phyloP scores from a whole-genome alignment of 78 protist species.

The Carpediemonas membranifera region DNA sequence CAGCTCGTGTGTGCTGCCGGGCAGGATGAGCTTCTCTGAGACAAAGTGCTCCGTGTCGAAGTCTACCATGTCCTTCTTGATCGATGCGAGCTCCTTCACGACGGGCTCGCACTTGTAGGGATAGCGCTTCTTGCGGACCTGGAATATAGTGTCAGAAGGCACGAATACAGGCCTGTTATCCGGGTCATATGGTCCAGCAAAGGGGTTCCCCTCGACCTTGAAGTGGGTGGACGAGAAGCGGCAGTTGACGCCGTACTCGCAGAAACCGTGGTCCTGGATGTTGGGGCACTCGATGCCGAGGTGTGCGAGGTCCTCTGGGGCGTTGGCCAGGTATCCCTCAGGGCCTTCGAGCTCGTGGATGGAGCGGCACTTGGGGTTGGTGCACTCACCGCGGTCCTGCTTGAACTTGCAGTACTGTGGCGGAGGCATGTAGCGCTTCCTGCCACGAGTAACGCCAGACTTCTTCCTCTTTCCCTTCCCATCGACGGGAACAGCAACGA shows the following conservation, averaged over 20 bases:
- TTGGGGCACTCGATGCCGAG: too few species aligned
- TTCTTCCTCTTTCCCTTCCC: too few species aligned
- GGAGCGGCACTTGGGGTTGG: too few species aligned
- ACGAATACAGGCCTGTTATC: not conserved
- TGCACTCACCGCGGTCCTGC: too few species aligned
- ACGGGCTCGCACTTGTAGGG: not conserved
- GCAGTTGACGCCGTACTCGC: conserved; percentile 8
- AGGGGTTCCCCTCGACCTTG: not conserved
- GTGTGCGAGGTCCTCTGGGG: too few species aligned
- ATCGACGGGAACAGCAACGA: too few species aligned
- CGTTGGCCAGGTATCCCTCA: too few species aligned
- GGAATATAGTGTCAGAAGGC: not conserved
- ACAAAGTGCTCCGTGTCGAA: not conserved
- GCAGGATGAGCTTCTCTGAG: conserved; percentile 2
- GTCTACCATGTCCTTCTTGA: not conserved
- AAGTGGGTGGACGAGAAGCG: not conserved
- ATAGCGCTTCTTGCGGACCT: not conserved
- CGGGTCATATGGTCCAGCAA: not conserved
- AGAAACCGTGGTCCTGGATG: not conserved
- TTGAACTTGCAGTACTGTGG: too few species aligned
- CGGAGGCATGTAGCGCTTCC: too few species aligned
- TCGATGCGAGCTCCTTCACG: not conserved
- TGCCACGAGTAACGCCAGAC: too few species aligned
- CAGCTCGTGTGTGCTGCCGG: too few species aligned
- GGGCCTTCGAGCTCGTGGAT: too few species aligned